Evolutionary conservation across 2,329 filamentous ascomycete genomes (phyloP), one percentile per base, ranked within the genome.

Genomic region (Trichoderma endophyticum): DNA sequence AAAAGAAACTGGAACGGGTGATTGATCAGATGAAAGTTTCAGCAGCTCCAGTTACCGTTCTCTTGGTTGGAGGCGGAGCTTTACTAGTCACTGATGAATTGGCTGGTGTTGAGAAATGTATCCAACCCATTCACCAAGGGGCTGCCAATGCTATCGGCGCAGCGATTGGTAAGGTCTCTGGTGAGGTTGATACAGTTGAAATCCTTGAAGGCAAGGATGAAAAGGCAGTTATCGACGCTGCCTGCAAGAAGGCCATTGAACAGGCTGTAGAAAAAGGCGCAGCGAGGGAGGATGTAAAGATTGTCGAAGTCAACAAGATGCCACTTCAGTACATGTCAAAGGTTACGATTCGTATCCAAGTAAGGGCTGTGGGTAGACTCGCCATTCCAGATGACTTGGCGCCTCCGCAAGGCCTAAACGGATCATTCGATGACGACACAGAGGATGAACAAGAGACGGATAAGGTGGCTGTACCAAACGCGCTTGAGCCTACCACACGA

Each of bases 61-160:
- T 90, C 1, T 82, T 90, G 0, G 88, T 90, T 0, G 88, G 88
- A 2, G 88, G 88, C 5, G 88, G 88, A 4, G 84, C 86, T 0
- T 81, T 90, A 0, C 77, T 89, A 1, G 84, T 86, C 3, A 83
- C 84, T 0, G 81, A 85, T 5, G 75, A 80, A 0, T 81, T 90
- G 6, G 79, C 81, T 0, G 87, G 86, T 0, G 87, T 88, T 0
- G 81, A 83, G 6, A 81, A 85, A 73, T 84, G 86, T 69, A 85
- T 87, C 8, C 80, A 83, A 4, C 88, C 88, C 0, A 82, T 84
- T 3, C 85, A 85, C 62, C 82, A 87, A 36, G 86, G 86, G 70
- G 87, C 86, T 0, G 88, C 88, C 4, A 90, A 90, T 77, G 88
- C 88, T 0, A 85, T 90, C 3, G 88, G 88, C 6, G 88, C 88